Evolutionary conservation across 2,329 filamentous ascomycete genomes (phyloP), one percentile per base, ranked within the genome.

Genomic region (Talaromyces pinophilus): DNA sequence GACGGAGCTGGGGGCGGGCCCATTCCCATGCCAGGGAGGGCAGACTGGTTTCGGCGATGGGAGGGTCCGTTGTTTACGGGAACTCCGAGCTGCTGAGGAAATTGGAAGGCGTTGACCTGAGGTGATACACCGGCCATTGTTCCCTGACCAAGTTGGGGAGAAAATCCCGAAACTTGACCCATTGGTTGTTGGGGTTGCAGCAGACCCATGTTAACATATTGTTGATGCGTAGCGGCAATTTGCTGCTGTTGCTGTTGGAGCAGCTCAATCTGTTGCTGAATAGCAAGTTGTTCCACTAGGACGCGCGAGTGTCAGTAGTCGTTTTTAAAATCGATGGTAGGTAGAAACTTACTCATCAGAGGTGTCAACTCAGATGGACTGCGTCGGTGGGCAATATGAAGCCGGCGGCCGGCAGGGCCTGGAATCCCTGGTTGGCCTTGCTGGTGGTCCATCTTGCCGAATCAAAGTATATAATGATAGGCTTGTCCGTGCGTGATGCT

Each of bases 241-340:
- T 97, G 93, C 80, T 98, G 93, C 79, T 98, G 95, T 80, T 98
- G 95, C 79, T 97, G 93, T 83, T 98, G 94, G 76, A 98, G 86
- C 77, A 96, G 87, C 82, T 98, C 94, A 76, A 98, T 97, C 82
- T 98, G 94, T 84, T 97, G 94, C 83, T 97, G 93, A 78, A 98
- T 93, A 77, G 92, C 92, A 77, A 97, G 88, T 86, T 97, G 93
- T 84, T 97, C 94, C 92, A 97, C 93, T 96, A 74, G 42, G 55
- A 8, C 46, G 46, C 59, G 52, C 30, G 33, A 25, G 48, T 25
- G n/a, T 57, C 15, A 64, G 83, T 84, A 71, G 85, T 85, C 30
- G n/a, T 13, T 5, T 25, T 40, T 38, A 6, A 5, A n/a, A 8
- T 35, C n/a, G 17, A 57, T 4, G 19, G 54, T 5, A 70, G 68